Evolutionary conservation across 2,329 filamentous ascomycete species (phyloP), one percentile per base, ranked within the genome.

Genomic region (Cladosporium sp.): DNA sequence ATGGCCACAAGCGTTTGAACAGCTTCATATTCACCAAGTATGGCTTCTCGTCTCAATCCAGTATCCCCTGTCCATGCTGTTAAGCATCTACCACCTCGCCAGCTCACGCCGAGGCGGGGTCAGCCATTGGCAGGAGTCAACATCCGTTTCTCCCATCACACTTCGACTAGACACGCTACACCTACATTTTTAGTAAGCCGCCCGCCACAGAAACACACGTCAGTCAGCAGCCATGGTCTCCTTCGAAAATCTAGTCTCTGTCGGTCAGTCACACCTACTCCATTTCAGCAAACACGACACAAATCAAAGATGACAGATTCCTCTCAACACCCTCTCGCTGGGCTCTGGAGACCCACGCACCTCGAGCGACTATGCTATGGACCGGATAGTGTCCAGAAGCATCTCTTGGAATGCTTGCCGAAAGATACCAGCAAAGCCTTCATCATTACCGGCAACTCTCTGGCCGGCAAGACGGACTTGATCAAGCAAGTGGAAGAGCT

Each of bases 361-460:
- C 68, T 79, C 7, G 68, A 76, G 49, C 68, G 68, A 18, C 68
- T 80, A 4, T 72, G 73, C 63, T 80, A 80, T 54, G 77, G 77
- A 12, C 60, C 72, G 4, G 60, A 68, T 20, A 73, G 70, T 7
- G 77, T 80, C 3, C 52, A 68, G 50, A 70, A 71, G 8, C 68
- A 80, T 55, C 65, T 80, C 2, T 52, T 75, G 12, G 64, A 69
- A 17, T 69, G 67, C 44, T 69, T 80, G 0, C 76, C 70, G 0
- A 67, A 53, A 9, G 58, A 65, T 2, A 61, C 59, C 3, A 79
- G 76, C 45, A 79, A 79, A 65, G 79, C 78, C 1, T 81, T 80
- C 64, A 77, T 82, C 58, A 73, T 82, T 38, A 81, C 79, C 1
- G 77, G 78, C 19, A 68, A 64, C 37, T 80, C 78, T 0, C 70